phyloP scores from a whole-genome alignment of 768 basidiomycete genomes.

The Galerina marginata region DNA sequence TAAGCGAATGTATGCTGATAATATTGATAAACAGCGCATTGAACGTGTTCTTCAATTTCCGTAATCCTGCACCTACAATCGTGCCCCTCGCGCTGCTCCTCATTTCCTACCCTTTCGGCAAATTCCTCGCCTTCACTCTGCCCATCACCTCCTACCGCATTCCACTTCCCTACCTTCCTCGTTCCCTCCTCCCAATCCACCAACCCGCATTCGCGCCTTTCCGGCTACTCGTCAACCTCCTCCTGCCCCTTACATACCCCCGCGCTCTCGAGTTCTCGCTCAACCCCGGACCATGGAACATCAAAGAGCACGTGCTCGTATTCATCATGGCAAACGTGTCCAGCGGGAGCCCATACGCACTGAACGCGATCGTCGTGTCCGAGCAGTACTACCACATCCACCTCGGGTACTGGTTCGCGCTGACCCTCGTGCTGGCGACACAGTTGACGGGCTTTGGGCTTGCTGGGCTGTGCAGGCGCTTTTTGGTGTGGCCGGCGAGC shows the following conservation, averaged over 20 bases:
- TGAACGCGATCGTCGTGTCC: conserved; percentile 87
- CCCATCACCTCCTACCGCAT: conserved; percentile 83
- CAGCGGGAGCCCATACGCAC: conserved; percentile 72
- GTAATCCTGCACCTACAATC: conserved; percentile 84
- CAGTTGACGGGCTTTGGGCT: conserved; percentile 94
- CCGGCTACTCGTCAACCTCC: conserved; percentile 30
- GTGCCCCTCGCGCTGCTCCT: conserved; percentile 86
- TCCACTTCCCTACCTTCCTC: conserved; percentile 53
- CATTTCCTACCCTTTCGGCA: conserved; percentile 89
- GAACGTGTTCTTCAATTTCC: conserved; percentile 96
- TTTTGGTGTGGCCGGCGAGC: conserved; percentile 95
- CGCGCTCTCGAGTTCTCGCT: conserved; percentile 72
- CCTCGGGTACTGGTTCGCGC: conserved; percentile 80
- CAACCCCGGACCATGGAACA: conserved; percentile 97
- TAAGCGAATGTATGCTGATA: neutral
- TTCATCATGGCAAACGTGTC: conserved; percentile 94
- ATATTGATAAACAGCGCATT: conserved; percentile 52
- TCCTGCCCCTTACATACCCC: conserved; percentile 57
- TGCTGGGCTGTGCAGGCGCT: conserved; percentile 87
- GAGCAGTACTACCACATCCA: conserved; percentile 75
- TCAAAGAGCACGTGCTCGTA: conserved; percentile 94
- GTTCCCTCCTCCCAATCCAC: conserved; percentile 69
- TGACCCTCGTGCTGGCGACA: conserved; percentile 84
- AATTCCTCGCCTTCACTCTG: conserved; percentile 79
- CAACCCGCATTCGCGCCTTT: conserved; percentile 51